Percentiles rank a stretch among this genome's conserved stretches.
phyloP scores from a whole-genome alignment of 2,329 filamentous ascomycete genomes.

The Hymenoscyphus repandus region DNA sequence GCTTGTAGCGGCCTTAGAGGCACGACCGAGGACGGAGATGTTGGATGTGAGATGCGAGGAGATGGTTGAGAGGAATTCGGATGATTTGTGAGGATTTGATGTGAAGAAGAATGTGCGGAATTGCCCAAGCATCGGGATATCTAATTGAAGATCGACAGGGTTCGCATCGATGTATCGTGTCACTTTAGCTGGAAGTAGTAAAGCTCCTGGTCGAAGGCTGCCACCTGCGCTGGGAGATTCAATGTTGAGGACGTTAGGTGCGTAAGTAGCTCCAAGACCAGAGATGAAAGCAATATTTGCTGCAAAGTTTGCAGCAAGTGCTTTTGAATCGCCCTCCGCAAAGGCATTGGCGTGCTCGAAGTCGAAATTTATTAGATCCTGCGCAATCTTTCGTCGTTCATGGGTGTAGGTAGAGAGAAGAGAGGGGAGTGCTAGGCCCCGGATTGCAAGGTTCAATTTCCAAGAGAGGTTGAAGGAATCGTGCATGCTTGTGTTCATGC shows the following conservation, averaged over 20 bases:
- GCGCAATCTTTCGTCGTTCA: conserved; percentile 57
- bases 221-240: conserved; percentile 45
- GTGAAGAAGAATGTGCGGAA: conserved; percentile 71
- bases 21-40: conserved; percentile 52
- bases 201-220: conserved; percentile 34
- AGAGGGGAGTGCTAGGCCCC: conserved; percentile 39
- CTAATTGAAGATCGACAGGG: conserved; percentile 70
- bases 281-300: conserved; percentile 70
- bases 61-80: conserved; percentile 54
- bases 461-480: conserved; percentile 58
- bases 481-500: conserved; percentile 54
- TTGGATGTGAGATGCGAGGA: conserved; percentile 48
- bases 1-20: conserved; percentile 52
- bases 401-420: conserved; percentile 55
- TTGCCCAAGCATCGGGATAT: conserved; percentile 72
- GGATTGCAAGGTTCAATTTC: conserved; percentile 40
- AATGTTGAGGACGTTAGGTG: conserved; percentile 56
- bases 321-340: conserved; percentile 55
- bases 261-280: conserved; percentile 65
- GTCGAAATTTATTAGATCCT: conserved; percentile 62
- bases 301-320: conserved; percentile 62
- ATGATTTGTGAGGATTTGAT: conserved; percentile 51
- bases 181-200: conserved; percentile 59
- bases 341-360: conserved; percentile 53
- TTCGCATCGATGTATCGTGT: conserved; percentile 74